Evolutionary conservation across 192 early-diverging fungal genomes (phyloP), one percentile per base, ranked within the genome.

Genomic region (Paraglomus occultum): DNA sequence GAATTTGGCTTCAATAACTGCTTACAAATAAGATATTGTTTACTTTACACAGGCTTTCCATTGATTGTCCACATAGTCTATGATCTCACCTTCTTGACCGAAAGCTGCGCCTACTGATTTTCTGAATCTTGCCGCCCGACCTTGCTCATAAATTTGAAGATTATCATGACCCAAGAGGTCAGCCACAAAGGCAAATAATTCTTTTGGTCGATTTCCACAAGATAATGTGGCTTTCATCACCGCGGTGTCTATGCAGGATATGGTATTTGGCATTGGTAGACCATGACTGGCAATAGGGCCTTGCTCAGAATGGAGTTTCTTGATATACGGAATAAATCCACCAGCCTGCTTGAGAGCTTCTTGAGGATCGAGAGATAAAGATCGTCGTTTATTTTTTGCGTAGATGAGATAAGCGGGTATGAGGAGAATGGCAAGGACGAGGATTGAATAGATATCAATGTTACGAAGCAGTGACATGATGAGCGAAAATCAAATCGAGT

Each of bases 321-420:
- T 43, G 49, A 64, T 20, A 48, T 40, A 64, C n/a, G 62, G 44
- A 23, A 64, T 48, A 18, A 64, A 64, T 9, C 62, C 62, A 22
- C 62, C 62, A 22, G 18, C 31, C 31, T 31, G 31, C 31, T 31
- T 31, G 31, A 31, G 31, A 31, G 31, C 31, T 31, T 31, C 31
- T 31, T 31, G 31, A 31, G 31, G 31, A 31, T 31, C 31, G 31
- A 31, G 31, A 1, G 31, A 31, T 31, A 31, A 31, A 31, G 31
- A 31, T 31, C 3, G 31, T 31, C 31, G 31, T 31, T 31, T 31
- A 3, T 31, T 31, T 31, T 31, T 31, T 31, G 31, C 31, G 3
- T 31, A 31, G 31, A 31, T 31, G 31, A 31, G 31, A 31, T 31
- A 31, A 31, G 31, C 31, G 31, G 31, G 31, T 31, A 31, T 31